phyloP scores from a whole-genome alignment of 768 basidiomycete genomes.

The Sutorius australiensis region DNA sequence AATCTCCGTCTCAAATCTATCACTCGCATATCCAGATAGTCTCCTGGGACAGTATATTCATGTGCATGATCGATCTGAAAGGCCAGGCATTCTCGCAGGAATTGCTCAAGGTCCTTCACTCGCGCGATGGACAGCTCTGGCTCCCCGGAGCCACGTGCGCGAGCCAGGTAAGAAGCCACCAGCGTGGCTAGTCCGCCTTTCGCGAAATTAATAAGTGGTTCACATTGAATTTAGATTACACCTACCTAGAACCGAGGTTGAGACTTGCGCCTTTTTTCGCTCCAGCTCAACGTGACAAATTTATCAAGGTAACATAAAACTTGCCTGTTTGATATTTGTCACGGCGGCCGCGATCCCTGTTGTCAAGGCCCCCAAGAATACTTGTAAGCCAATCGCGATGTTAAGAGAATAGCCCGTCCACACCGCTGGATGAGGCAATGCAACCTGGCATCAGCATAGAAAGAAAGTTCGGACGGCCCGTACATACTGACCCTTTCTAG shows the following conservation, averaged over 20 bases:
- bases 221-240: neutral
- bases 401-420: slow-evolving; percentile 35
- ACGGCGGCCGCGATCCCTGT: slow-evolving; percentile 57
- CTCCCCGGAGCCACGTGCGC: slow-evolving; percentile 64
- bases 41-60: slow-evolving; percentile 11
- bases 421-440: slow-evolving; percentile 23
- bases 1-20: slow-evolving; percentile 19
- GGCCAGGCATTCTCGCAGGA: slow-evolving; percentile 56
- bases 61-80: slow-evolving; percentile 59
- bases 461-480: neutral
- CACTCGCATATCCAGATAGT: slow-evolving; percentile 10
- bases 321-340: slow-evolving; percentile 38
- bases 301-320: slow-evolving; percentile 3
- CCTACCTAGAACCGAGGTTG: slow-evolving; percentile 39
- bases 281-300: neutral
- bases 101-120: slow-evolving; percentile 61
- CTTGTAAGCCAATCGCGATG: slow-evolving; percentile 58
- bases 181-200: slow-evolving; percentile 64
- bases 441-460: slow-evolving; percentile 11
- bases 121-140: slow-evolving; percentile 59
- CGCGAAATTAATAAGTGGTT: neutral
- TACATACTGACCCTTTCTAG: slow-evolving; percentile 37
- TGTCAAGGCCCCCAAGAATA: slow-evolving; percentile 61
- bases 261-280: slow-evolving; percentile 32
- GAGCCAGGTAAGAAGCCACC: slow-evolving; percentile 69